Conservation (phyloP, 148 eudicot genomes). For the Persicaria tinctoria region DNA sequence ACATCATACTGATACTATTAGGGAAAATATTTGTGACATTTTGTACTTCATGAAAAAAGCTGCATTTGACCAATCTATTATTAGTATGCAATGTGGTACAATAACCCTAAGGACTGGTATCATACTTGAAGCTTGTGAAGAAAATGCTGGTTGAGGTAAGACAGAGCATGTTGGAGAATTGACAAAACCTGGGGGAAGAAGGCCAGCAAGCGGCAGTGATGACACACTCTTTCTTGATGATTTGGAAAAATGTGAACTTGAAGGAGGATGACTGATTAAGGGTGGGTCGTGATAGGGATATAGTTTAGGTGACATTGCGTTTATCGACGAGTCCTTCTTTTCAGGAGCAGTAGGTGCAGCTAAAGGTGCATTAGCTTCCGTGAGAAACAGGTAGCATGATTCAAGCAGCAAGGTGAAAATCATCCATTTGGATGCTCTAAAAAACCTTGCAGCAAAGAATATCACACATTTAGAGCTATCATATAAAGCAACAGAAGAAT, state of each 20-base stretch:
- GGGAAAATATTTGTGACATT: too few relatives aligned
- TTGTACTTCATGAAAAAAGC: background rate
- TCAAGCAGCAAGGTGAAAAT: constrained; percentile 6
- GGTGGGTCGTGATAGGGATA: constrained; percentile 37
- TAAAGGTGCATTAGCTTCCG: background rate
- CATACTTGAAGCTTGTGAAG: constrained; percentile 68
- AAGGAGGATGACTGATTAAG: constrained; percentile 38
- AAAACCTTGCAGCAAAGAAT: background rate
- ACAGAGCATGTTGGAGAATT: constrained; percentile 56
- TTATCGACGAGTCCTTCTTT: background rate
- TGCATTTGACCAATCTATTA: background rate
- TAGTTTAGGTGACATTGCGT: constrained; percentile 29
- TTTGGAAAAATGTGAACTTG: constrained; percentile 35
- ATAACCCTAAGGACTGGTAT: background rate
- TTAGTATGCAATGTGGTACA: background rate
- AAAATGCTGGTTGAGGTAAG: constrained; percentile 65
- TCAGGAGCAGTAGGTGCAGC: constrained; percentile 1
- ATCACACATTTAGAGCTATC: background rate
- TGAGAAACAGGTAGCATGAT: constrained; percentile 4
- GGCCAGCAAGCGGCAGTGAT: constrained; percentile 27
- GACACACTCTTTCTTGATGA: constrained; percentile 29
- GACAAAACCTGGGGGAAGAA: constrained; percentile 30
- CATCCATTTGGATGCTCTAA: background rate
- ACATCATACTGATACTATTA: background rate
- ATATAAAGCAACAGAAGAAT: constrained; percentile 1